A percentile compares a stretch with the other conserved stretches of the same genome.
phyloP scores from a whole-genome alignment of 2,329 filamentous ascomycete species.

The Xylariales sp. region DNA sequence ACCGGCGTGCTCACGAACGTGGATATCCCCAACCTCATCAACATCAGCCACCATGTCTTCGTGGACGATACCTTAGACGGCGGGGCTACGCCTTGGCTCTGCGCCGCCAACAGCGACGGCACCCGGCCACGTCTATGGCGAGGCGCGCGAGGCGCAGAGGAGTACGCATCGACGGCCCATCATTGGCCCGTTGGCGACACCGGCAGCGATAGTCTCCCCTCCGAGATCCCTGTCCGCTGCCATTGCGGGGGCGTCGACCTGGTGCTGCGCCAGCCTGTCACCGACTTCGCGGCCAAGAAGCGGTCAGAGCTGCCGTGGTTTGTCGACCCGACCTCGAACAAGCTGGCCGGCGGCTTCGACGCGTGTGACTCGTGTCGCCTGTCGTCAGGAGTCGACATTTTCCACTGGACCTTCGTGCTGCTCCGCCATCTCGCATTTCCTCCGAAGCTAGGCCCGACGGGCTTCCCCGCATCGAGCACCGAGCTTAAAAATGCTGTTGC shows the following conservation, averaged over 20 bases:
- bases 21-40: slow-evolving; percentile 47
- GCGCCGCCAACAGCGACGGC: slow-evolving; percentile 50
- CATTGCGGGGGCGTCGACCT: slow-evolving; percentile 61
- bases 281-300: slow-evolving; percentile 44
- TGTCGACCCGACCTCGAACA: slow-evolving; percentile 57
- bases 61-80: slow-evolving; percentile 64
- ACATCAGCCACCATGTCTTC: slow-evolving; percentile 55
- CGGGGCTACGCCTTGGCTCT: slow-evolving; percentile 61
- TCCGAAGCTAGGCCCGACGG: background rate
- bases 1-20: slow-evolving; percentile 54
- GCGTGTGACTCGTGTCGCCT: slow-evolving; percentile 61
- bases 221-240: slow-evolving; percentile 55
- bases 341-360: slow-evolving; percentile 55
- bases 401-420: slow-evolving; percentile 58
- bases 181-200: slow-evolving; percentile 15
- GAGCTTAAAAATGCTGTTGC: slow-evolving; percentile 53
- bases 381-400: slow-evolving; percentile 56
- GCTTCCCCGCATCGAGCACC: slow-evolving; percentile 48
- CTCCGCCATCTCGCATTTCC: slow-evolving; percentile 55
- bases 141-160: slow-evolving; percentile 41
- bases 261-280: slow-evolving; percentile 50
- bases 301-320: slow-evolving; percentile 55
- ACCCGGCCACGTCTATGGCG: slow-evolving; percentile 45
- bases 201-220: slow-evolving; percentile 22
- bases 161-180: slow-evolving; percentile 50